Percentiles rank a stretch among this genome's conserved stretches.
Conservation (phyloP, 805 yeast species). For the Millerozyma acaciae region DNA sequence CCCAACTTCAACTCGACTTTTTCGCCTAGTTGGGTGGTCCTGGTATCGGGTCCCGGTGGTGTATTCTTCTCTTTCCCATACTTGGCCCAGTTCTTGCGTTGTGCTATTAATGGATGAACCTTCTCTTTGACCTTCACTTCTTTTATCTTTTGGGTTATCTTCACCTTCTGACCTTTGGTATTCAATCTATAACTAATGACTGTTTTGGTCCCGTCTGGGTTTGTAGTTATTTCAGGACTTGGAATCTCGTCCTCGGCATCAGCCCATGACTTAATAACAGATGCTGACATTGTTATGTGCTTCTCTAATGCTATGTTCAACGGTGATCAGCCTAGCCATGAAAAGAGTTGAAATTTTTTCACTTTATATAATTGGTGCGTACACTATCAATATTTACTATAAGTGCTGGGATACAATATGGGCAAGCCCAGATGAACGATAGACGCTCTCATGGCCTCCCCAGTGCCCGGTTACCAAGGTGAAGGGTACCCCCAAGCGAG, state of each 20-base stretch:
- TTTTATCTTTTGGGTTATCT: conserved; percentile 80
- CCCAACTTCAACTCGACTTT: conserved; percentile 72
- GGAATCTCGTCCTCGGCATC: conserved; percentile 71
- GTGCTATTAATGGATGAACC: conserved; percentile 84
- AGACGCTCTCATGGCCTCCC: conserved; percentile 69
- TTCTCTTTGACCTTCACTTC: conserved; percentile 73
- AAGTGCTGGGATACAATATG: conserved; percentile 6
- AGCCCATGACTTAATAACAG: conserved; percentile 57
- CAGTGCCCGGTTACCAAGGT: conserved; percentile 26
- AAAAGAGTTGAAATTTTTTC: conserved; percentile 2
- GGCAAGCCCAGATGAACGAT: conserved; percentile 38
- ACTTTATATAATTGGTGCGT: neutral
- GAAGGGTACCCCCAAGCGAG: conserved; percentile 9
- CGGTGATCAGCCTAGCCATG: neutral
- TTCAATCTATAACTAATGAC: conserved; percentile 72
- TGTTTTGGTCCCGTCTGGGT: conserved; percentile 87
- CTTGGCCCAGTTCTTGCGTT: conserved; percentile 81
- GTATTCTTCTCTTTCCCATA: conserved; percentile 75
- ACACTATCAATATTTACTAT: neutral
- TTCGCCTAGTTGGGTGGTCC: conserved; percentile 87
- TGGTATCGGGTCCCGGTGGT: conserved; percentile 81
- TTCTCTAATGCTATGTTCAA: neutral
- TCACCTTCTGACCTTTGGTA: conserved; percentile 78
- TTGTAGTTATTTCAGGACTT: conserved; percentile 68
- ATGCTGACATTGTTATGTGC: conserved; percentile 22